Evolutionary conservation across 2,329 filamentous ascomycete species (phyloP).

Genomic region (Monilinia aucupariae): DNA sequence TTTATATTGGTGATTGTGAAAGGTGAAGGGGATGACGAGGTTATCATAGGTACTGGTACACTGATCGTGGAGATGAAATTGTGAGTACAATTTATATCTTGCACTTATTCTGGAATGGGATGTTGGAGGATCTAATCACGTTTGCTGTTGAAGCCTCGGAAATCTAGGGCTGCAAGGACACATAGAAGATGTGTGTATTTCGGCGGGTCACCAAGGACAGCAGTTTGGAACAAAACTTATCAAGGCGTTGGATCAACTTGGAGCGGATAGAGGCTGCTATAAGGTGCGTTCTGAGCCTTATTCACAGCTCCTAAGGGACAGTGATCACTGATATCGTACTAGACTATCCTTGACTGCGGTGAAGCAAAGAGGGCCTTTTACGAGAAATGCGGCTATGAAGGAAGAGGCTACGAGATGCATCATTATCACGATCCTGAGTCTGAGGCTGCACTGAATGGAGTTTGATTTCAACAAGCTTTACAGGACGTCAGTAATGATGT

Average conservation of each 20-base stretch:
- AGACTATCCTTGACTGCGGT: constrained; percentile 92
- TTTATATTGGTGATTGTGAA: constrained; percentile 69
- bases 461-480: constrained; percentile 4
- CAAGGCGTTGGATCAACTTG: constrained; percentile 82
- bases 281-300: constrained; percentile 42
- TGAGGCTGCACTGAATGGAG: constrained; percentile 18
- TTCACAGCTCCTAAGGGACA: too few relatives aligned
- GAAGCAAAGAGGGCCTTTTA: constrained; percentile 96
- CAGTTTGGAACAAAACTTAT: constrained; percentile 89
- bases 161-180: constrained; percentile 78
- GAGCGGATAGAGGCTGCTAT: constrained; percentile 84
- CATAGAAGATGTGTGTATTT: constrained; percentile 94
- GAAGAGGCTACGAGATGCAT: constrained; percentile 91
- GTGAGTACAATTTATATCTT: constrained; percentile 44
- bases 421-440: constrained; percentile 62
- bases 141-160: constrained; percentile 54
- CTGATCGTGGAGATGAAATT: constrained; percentile 91
- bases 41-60: constrained; percentile 79
- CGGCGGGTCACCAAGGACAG: constrained; percentile 92
- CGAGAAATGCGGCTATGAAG: constrained; percentile 71
- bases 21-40: constrained; percentile 54
- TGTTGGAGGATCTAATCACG: background rate
- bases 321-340: background rate
- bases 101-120: background rate
- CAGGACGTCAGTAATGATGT: background rate